Evolutionary conservation across 2,329 filamentous ascomycete species (phyloP).

Genomic region (Ophiobolus disseminans): DNA sequence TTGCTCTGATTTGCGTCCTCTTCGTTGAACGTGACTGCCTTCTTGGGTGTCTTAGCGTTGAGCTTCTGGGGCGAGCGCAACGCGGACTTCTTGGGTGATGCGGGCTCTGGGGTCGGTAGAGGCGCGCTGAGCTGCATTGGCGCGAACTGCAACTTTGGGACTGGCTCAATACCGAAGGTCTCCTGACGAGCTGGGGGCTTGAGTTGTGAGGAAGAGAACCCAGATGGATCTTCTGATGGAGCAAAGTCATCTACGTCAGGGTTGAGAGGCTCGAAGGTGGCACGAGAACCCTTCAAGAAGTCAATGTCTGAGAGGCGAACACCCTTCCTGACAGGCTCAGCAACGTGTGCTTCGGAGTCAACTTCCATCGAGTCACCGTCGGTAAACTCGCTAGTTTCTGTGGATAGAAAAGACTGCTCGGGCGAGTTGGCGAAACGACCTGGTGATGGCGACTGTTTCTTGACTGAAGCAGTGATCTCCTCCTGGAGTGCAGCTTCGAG

Average conservation of each 20-base stretch:
- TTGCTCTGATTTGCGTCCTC: constrained; percentile 33
- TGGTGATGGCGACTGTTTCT: constrained; percentile 36
- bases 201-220: no score
- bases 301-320: no score
- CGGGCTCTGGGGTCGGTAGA: constrained; percentile 18
- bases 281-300: no score
- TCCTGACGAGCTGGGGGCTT: no score
- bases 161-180: constrained; percentile 10
- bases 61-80: constrained; percentile 47
- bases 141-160: constrained; percentile 22
- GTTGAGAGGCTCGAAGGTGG: no score
- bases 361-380: constrained; percentile 20
- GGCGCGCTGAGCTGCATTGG: constrained; percentile 21
- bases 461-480: constrained; percentile 33
- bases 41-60: constrained; percentile 44
- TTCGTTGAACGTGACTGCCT: constrained; percentile 44
- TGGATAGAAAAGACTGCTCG: constrained; percentile 22
- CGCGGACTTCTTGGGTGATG: constrained; percentile 42
- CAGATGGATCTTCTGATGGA: no score
- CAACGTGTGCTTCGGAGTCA: constrained; percentile 14
- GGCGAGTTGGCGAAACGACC: constrained; percentile 13
- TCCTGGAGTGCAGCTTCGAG: constrained; percentile 36
- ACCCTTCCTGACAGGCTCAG: constrained; percentile 13
- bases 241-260: no score
- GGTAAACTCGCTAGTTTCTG: constrained; percentile 21